Base-by-base conservation (phyloP, 139 green algal genomes). In the Tetradesmus lagerheimii region DNA sequence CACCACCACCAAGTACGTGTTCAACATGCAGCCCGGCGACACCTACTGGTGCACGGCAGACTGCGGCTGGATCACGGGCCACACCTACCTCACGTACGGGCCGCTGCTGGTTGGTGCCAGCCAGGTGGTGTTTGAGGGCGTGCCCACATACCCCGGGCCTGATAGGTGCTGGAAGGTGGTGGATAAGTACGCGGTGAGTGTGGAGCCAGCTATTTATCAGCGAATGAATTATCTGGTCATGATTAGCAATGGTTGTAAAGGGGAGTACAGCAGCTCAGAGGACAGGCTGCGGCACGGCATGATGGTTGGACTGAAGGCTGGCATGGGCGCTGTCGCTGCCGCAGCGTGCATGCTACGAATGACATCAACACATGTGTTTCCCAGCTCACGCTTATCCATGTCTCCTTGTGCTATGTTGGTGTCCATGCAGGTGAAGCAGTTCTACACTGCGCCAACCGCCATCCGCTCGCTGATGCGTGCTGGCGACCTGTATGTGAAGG, bases 51-150 rank as follows among this genome's bases (percentile, higher is more conserved):
- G 95, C 92, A 99, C 97, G 16, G 98, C 98, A 6, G 97, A 99
- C 94, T 99, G 98, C 93, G 98, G 98, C 47, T 99, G 98, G 98
- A 99, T 99, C 94, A 99, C 98, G 0, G 97, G 97, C 15, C 97
- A 99, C 95, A 95, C 94, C 8, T 98, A 98, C 93, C 86, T 98
- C 11, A 95, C 96, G 11, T 98, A 97, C 82, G 94, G 94, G 2
- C 89, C 89, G 9, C 82, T 92, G 89, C 74, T 92, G 89, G 82
- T 92, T 75, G 95, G 97, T 18, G 96, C 93, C 14, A 95, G 93
- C 20, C 81, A 93, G 39, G 93, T 99, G 23, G 86, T 99, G 66
- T 99, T 99, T 93, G 98, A 98, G 92, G 97, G 97, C 39, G 93
- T 98, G 62, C 98, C 98, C 82, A 98, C 94, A 23, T 97, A 98